Evolutionary conservation across 2,329 filamentous ascomycete species (phyloP).

Genomic region (Capronia coronata): DNA sequence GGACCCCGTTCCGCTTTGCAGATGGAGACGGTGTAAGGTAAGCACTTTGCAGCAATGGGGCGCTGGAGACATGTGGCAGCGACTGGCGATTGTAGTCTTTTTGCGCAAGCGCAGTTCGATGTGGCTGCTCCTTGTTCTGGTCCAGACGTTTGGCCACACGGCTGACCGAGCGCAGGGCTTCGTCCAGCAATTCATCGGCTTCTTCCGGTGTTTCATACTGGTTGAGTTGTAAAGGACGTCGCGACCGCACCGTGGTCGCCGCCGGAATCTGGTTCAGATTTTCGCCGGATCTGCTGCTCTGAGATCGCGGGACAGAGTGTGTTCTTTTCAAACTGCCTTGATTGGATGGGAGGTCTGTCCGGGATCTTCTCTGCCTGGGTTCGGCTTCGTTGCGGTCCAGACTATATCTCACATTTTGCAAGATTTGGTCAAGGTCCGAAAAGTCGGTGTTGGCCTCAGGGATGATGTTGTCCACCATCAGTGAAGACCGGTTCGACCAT

Average conservation of each 20-base stretch:
- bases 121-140: constrained; percentile 41
- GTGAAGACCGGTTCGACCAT: constrained; percentile 80
- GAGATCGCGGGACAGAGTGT: constrained; percentile 25
- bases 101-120: constrained; percentile 34
- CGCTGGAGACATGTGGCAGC: constrained; percentile 32
- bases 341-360: constrained; percentile 16
- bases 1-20: constrained; percentile 69
- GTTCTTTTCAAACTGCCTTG: constrained; percentile 25
- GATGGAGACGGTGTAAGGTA: constrained; percentile 72
- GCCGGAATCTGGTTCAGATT: constrained; percentile 42
- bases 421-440: constrained; percentile 55
- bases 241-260: constrained; percentile 71
- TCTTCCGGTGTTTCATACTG: constrained; percentile 94
- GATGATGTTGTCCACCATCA: constrained; percentile 58
- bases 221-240: constrained; percentile 65
- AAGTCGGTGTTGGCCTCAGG: constrained; percentile 45
- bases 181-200: constrained; percentile 90
- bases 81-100: constrained; percentile 29
- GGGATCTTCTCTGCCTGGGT: constrained; percentile 4
- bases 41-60: constrained; percentile 32
- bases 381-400: constrained; percentile 38
- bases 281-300: constrained; percentile 23
- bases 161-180: constrained; percentile 72
- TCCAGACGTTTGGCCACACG: constrained; percentile 68
- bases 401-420: constrained; percentile 55